These are phyloP conservation scores for Coemansia nantahalensis DNA, from an alignment of 192 early-diverging fungal species.

Conservation along the genomic window DNA sequence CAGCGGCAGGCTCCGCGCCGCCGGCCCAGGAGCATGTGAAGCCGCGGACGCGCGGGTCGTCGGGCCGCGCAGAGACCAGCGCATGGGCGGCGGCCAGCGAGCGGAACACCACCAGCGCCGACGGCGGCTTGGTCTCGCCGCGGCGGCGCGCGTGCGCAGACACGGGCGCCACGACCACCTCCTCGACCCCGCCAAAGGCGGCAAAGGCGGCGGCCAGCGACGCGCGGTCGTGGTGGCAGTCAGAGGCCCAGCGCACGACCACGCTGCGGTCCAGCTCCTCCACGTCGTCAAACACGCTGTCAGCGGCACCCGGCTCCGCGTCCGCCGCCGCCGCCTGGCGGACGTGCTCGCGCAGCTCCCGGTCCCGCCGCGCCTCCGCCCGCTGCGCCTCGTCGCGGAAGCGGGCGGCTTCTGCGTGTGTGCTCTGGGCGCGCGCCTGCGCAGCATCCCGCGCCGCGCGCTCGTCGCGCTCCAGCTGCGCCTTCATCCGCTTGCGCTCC, in stretches of 20 bases:
- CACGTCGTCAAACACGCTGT: background rate
- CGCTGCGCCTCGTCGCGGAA: slow-evolving; percentile 26
- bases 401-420: slow-evolving; percentile 30
- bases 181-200: slow-evolving; percentile 39
- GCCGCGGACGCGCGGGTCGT: background rate
- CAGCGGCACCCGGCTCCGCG: background rate
- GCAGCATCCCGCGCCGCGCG: slow-evolving; percentile 8
- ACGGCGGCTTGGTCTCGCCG: slow-evolving; percentile 1
- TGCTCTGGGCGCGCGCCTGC: slow-evolving; percentile 5
- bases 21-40: slow-evolving; percentile 35
- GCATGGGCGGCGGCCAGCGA: slow-evolving; percentile 38
- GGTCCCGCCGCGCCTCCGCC: slow-evolving; percentile 23
- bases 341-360: slow-evolving; percentile 33
- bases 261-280: slow-evolving; percentile 42
- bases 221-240: background rate
- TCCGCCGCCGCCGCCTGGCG: background rate
- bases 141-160: slow-evolving; percentile 8
- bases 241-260: slow-evolving; percentile 29
- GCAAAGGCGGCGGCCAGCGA: slow-evolving; percentile 18
- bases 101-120: slow-evolving; percentile 39
- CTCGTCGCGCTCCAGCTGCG: slow-evolving; percentile 39
- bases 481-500: slow-evolving; percentile 45
- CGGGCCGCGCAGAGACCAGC: slow-evolving; percentile 24
- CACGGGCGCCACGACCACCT: slow-evolving; percentile 39
- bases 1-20: slow-evolving; percentile 25